Base-by-base conservation (phyloP, 2,329 filamentous ascomycete species). In the Fusarium nodosum region DNA sequence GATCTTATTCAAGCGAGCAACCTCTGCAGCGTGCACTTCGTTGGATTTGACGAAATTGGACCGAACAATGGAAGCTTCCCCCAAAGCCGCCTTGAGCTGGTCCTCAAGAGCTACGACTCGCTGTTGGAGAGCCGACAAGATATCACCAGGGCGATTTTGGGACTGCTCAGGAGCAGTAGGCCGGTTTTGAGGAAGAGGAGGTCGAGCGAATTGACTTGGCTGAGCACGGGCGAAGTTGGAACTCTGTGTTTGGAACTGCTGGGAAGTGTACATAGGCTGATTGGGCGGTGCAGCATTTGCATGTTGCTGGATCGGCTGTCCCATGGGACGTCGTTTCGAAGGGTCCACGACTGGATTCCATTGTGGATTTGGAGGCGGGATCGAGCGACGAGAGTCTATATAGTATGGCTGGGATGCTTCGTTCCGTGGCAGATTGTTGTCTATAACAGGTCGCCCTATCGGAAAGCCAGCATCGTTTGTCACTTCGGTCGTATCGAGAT, bases 61-160 rank as follows among this genome's bases (percentile, higher is more conserved):
- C 34, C 93, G 88, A n/a, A 94, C 84, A 64, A 94, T 93, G 52
- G 91, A 86, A 30, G 89, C 89, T 76, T 94, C 92, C 51, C 93
- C 93, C 20, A 87, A 83, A 71, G 92, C 91, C 4, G 86, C 85
- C 56, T 83, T 84, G 18, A 91, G 83, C 51, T 89, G 87, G 8
- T 85, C 80, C 69, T 87, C 84, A 5, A 90, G 81, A 3, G 83
- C 81, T 10, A 80, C 79, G 34, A 90, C 78, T 38, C 86, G 83
- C 31, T 86, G 84, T 69, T 88, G 85, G 3, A 88, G 78, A 0
- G 82, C 79, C 5, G 82, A 77, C 8, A 85, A 62, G 28, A 85
- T 77, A 61, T 83, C 79, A 4, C 72, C 72, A 18, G 74, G 64
- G 10, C 75, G 77, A 13, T 63, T 64, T 42, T 78, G 77, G 7